phyloP scores from a whole-genome alignment of 345 rosid genomes.

The Trapa bicornis region DNA sequence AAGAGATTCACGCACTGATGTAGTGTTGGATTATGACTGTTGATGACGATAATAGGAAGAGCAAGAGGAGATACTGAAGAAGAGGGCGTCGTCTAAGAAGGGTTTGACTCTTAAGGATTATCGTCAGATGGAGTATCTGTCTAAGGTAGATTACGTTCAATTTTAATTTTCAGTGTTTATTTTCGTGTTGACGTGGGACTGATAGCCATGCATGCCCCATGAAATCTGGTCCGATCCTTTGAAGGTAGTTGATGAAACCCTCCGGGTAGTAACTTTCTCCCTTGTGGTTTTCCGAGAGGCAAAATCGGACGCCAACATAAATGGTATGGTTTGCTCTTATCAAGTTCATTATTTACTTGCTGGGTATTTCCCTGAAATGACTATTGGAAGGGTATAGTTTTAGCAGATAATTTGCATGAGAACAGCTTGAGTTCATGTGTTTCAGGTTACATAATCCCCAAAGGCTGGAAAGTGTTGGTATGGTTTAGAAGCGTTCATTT shows the following conservation, averaged over 20 bases:
- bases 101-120: constrained; percentile 51
- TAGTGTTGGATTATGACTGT: neutral
- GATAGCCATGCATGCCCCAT: too few species aligned
- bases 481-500: constrained; percentile 76
- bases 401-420: neutral
- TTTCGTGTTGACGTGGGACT: neutral
- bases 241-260: constrained; percentile 81
- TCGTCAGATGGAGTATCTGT: constrained; percentile 64
- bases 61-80: constrained; percentile 44
- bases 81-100: constrained; percentile 31
- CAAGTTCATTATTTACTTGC: neutral
- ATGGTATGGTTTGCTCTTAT: constrained; percentile 25
- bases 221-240: neutral
- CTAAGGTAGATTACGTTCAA: constrained; percentile 27
- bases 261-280: constrained; percentile 62
- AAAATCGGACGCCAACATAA: constrained; percentile 37
- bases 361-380: neutral
- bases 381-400: neutral
- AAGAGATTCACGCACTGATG: too few species aligned
- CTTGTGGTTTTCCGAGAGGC: constrained; percentile 72
- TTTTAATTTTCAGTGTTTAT: neutral
- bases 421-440: neutral
- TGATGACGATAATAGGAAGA: constrained; percentile 30
- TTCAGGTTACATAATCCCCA: constrained; percentile 70
- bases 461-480: constrained; percentile 71